These are phyloP conservation scores for Tolypocladium inflatum DNA, from an alignment of 2,329 filamentous ascomycete species.

Conservation along the genomic window DNA sequence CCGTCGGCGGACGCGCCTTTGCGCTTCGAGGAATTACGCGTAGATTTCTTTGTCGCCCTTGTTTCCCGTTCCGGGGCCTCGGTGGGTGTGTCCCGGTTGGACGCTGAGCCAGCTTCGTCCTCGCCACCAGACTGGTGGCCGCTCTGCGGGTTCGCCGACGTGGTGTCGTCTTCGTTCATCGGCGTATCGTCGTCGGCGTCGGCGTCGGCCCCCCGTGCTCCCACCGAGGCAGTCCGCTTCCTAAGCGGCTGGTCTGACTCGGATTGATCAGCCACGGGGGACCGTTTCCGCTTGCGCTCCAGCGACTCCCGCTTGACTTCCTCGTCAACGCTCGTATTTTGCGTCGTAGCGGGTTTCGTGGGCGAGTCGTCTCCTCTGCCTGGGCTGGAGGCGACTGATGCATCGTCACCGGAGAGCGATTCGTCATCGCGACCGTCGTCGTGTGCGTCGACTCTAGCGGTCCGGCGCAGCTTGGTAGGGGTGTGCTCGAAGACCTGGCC, in stretches of 20 bases:
- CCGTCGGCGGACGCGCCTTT: conserved; percentile 19
- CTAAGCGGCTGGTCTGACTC: conserved; percentile 38
- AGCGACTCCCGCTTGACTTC: conserved; percentile 21
- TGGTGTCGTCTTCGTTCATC: conserved; percentile 25
- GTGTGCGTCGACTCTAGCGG: conserved; percentile 22
- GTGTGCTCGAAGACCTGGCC: conserved; percentile 52
- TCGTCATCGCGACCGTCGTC: conserved; percentile 29
- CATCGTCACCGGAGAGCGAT: conserved; percentile 27
- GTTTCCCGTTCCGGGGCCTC: conserved; percentile 21
- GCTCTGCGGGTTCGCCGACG: conserved; percentile 23
- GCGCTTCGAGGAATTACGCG: conserved; percentile 29
- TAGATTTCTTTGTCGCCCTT: conserved; percentile 27
- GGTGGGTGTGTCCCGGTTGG: conserved; percentile 17
- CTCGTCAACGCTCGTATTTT: conserved; percentile 19
- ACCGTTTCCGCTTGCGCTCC: conserved; percentile 42
- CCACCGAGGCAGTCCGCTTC: conserved; percentile 44
- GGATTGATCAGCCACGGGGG: conserved; percentile 31
- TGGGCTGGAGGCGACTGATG: conserved; percentile 27
- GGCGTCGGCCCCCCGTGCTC: conserved; percentile 21
- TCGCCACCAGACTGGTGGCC: conserved; percentile 34
- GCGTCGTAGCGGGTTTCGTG: conserved; percentile 19
- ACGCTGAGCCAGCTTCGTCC: conserved; percentile 28
- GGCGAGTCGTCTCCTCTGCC: conserved; percentile 26
- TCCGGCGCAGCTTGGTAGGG: conserved; percentile 66
- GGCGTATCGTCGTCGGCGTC: conserved; percentile 21